Conservation (phyloP, 352 stramenopile species). For the Phytophthora ohioensis region DNA sequence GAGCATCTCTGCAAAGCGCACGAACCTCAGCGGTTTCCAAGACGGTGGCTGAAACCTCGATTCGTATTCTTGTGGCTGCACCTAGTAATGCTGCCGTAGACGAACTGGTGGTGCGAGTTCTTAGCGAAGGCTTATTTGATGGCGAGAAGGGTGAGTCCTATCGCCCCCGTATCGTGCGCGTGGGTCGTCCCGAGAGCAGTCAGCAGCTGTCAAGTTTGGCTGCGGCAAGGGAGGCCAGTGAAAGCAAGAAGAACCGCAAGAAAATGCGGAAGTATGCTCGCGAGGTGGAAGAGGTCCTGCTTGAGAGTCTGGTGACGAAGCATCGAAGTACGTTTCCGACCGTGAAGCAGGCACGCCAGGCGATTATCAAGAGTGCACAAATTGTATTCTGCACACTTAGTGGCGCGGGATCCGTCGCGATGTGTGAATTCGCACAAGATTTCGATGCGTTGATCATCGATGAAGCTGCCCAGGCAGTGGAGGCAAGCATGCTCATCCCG, state of each 20-base stretch:
- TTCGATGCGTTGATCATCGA: slow-evolving; percentile 98
- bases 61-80: slow-evolving; percentile 79
- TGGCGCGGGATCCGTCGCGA: slow-evolving; percentile 74
- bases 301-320: slow-evolving; percentile 74
- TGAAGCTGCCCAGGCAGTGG: slow-evolving; percentile 97
- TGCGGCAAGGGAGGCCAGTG: slow-evolving; percentile 35
- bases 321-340: slow-evolving; percentile 67
- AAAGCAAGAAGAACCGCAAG: slow-evolving; percentile 58
- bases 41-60: slow-evolving; percentile 62
- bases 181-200: slow-evolving; percentile 67
- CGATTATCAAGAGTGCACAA: slow-evolving; percentile 78
- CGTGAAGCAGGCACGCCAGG: slow-evolving; percentile 64
- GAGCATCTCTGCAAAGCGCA: slow-evolving; percentile 63
- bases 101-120: slow-evolving; percentile 74
- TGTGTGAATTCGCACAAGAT: slow-evolving; percentile 91
- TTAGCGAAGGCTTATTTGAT: slow-evolving; percentile 73
- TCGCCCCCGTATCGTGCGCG: slow-evolving; percentile 73
- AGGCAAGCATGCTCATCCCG: slow-evolving; percentile 97
- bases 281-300: slow-evolving; percentile 75
- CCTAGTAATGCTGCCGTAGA: slow-evolving; percentile 86
- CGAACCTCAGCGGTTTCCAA: slow-evolving; percentile 43
- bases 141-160: slow-evolving; percentile 56
- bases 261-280: slow-evolving; percentile 80
- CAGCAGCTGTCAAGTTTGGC: slow-evolving; percentile 43
- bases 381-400: slow-evolving; percentile 90